phyloP scores from a whole-genome alignment of 2,329 filamentous ascomycete species.

The Zymoseptoria ardabiliae region DNA sequence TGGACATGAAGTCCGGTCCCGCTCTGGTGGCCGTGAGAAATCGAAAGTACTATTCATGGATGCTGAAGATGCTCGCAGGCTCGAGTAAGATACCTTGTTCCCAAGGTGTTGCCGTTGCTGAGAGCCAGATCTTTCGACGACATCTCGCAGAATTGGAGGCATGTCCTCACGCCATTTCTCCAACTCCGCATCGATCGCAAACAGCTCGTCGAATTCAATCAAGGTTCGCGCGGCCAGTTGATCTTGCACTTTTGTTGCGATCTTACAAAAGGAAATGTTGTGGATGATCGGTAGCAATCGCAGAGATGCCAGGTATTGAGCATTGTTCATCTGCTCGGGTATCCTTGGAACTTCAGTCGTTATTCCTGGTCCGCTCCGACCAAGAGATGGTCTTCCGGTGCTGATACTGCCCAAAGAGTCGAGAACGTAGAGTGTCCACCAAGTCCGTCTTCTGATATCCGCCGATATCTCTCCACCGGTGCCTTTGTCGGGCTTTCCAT shows the following conservation, averaged over 20 bases:
- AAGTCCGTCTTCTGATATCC: constrained; percentile 59
- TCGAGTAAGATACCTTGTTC: not conserved
- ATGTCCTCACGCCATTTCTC: constrained; percentile 66
- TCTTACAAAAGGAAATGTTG: constrained; percentile 72
- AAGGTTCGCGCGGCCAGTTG: constrained; percentile 62
- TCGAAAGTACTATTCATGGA: constrained; percentile 31
- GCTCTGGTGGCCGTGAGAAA: constrained; percentile 55
- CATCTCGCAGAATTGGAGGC: constrained; percentile 40
- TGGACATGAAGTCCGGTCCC: constrained; percentile 45
- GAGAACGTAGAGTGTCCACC: constrained; percentile 68
- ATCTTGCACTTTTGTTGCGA: constrained; percentile 71
- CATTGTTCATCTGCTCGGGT: constrained; percentile 28
- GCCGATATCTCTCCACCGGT: constrained; percentile 44
- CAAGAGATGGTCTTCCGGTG: constrained; percentile 62
- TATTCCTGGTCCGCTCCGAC: constrained; percentile 59
- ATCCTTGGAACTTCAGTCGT: constrained; percentile 56
- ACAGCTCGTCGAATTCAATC: constrained; percentile 58
- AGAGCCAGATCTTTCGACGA: constrained; percentile 5
- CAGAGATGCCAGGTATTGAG: constrained; percentile 46
- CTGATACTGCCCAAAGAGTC: constrained; percentile 69
- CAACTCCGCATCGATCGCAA: constrained; percentile 59
- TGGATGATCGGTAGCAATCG: constrained; percentile 65
- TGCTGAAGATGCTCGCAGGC: constrained; percentile 4
- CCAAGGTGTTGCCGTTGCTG: constrained; percentile 6
- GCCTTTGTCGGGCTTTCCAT: constrained; percentile 12